Percentiles rank a stretch among this genome's conserved stretches.
Evolutionary conservation across 208 protist genomes (phyloP).

Genomic region (Leishmania aethiopica): DNA sequence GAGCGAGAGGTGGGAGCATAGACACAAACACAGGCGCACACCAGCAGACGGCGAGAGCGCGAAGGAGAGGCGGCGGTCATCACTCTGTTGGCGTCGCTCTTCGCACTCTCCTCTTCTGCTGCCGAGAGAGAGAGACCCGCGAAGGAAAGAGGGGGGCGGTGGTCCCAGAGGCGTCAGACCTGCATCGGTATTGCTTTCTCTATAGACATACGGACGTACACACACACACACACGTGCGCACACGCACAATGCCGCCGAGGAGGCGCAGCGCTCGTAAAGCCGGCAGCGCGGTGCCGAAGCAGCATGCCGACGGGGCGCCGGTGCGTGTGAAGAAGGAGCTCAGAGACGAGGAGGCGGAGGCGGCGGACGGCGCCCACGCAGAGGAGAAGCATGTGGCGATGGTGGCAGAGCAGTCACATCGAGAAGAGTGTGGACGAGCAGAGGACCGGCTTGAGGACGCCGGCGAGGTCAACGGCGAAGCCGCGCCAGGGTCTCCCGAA

Average conservation of each 20-base stretch:
- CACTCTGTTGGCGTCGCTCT: background rate
- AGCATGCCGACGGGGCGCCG: background rate
- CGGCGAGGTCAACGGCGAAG: background rate
- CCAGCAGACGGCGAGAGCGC: background rate
- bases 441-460: background rate
- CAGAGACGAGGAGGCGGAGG: slow-evolving; percentile 8
- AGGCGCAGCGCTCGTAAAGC: background rate
- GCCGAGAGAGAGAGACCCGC: background rate
- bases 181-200: background rate
- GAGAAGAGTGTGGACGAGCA: background rate
- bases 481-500: background rate
- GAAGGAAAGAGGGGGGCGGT: background rate
- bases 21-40: background rate
- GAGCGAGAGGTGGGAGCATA: background rate
- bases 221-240: background rate
- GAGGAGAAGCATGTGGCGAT: background rate
- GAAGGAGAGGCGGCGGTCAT: background rate
- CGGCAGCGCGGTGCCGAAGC: background rate
- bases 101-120: background rate
- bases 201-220: background rate
- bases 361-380: background rate
- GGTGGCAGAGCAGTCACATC: background rate
- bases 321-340: slow-evolving; percentile 1
- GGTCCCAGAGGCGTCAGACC: background rate
- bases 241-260: slow-evolving; percentile 1